Base-by-base conservation (phyloP, 1,284 basidiomycete genomes). In the Puccinia hordei region DNA sequence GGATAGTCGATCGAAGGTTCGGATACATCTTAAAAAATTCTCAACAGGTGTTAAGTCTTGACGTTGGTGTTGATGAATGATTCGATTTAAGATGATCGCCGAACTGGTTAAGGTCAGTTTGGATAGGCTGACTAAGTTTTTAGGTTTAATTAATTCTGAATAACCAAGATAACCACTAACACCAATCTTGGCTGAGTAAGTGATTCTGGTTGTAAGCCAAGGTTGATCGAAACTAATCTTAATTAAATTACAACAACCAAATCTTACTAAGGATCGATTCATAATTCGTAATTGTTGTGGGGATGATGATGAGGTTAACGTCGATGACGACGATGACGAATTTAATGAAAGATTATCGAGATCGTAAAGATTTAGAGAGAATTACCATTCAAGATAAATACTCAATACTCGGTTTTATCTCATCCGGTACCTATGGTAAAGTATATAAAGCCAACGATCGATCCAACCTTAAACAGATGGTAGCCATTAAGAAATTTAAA, bases 401-500 rank as follows among this genome's bases (percentile, higher is more conserved):
- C 87, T 88, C 89, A 80, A 97, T 99, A 83, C 89, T 97, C 3
- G 97, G 97, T 10, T 99, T 99, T 87, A 94, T 99, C 83, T 97
- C 94, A 10, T 96, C 94, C 4, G 96, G 96, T 24, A 99, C 97
- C 0, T 99, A 99, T 84, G 97, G 97, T 0, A 89, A 95, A 38
- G 96, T 99, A 5, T 99, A 99, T 89, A 99, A 99, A 86, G 97
- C 61, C 13, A n/a, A n/a, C 65, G 68, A 82, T 12, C 81, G 66
- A 44, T 82, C n/a, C n/a, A n/a, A n/a, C n/a, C n/a, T 27, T 81
- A 10, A 81, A 80, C 0, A 81, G 81, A 89, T 96, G 69, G 92
- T 94, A 84, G 97, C 96, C 4, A 98, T 99, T 87, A 99, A 99
- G 88, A 99, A 99, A 86, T 99, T 99, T 88, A 99, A 99, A 86